Evolutionary conservation across 345 rosid species (phyloP).

Genomic region (Rhodamnia rubescens): DNA sequence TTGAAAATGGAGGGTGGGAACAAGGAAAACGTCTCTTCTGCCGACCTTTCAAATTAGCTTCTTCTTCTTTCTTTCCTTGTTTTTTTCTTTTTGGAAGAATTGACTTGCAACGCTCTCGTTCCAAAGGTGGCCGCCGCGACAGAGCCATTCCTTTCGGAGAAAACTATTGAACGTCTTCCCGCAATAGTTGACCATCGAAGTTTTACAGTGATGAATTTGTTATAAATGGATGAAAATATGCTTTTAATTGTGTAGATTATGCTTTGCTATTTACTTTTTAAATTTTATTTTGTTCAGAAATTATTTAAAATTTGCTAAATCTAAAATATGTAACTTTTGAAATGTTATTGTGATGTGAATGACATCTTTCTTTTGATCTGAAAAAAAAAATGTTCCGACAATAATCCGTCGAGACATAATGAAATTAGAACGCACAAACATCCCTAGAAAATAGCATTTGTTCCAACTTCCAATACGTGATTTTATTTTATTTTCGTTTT

Average conservation of each 20-base stretch:
- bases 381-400: neutral
- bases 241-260: no score
- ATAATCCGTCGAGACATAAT: neutral
- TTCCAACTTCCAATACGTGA: neutral
- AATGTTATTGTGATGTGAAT: no score
- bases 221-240: no score
- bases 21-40: neutral
- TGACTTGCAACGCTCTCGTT: neutral
- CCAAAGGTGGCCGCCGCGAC: neutral
- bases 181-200: neutral
- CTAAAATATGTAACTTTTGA: no score
- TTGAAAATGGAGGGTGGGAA: neutral
- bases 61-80: no score
- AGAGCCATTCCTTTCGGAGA: neutral
- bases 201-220: no score
- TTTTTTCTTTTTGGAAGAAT: neutral
- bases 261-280: no score
- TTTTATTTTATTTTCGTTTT: neutral
- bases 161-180: neutral
- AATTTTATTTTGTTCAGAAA: no score
- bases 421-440: neutral
- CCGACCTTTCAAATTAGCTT: neutral
- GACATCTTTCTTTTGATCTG: no score
- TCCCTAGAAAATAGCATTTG: neutral
- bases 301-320: no score